These are phyloP conservation scores for Nitzschia putrida DNA, from an alignment of 108 stramenopile genomes.

Conservation along the genomic window DNA sequence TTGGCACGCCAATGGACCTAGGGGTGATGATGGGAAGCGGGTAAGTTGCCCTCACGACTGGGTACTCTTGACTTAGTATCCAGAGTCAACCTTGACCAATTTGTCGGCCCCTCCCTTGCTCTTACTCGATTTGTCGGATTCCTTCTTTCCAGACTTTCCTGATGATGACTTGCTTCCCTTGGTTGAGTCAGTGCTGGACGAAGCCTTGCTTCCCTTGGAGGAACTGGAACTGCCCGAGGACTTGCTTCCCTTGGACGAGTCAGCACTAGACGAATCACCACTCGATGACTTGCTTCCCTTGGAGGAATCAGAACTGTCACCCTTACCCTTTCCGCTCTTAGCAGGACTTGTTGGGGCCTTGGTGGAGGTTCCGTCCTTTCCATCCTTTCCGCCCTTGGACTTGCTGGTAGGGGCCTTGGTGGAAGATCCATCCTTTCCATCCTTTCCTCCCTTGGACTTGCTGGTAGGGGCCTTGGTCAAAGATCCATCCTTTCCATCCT, in stretches of 20 bases:
- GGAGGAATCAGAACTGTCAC: not conserved
- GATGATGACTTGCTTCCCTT: not conserved
- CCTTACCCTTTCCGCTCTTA: too few species aligned
- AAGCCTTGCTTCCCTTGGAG: not conserved
- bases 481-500: not conserved
- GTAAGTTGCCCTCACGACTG: too few species aligned
- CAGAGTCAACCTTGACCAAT: too few species aligned
- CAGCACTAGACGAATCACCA: not conserved
- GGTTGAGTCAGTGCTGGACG: not conserved
- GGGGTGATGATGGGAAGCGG: too few species aligned
- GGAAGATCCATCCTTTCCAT: not conserved
- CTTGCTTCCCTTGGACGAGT: not conserved
- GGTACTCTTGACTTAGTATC: too few species aligned
- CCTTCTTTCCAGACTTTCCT: too few species aligned
- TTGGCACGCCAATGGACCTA: too few species aligned
- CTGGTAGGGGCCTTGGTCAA: not conserved
- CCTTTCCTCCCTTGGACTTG: slow-evolving; percentile 2
- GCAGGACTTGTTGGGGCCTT: slow-evolving; percentile 1
- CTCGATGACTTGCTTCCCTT: not conserved
- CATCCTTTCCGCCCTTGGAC: not conserved
- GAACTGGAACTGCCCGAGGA: not conserved
- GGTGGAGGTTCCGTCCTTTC: not conserved
- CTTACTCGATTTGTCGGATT: too few species aligned
- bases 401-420: not conserved
- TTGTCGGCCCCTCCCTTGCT: too few species aligned